Base-by-base conservation (phyloP, 2,329 filamentous ascomycete species). In the Tolypocladium inflatum region DNA sequence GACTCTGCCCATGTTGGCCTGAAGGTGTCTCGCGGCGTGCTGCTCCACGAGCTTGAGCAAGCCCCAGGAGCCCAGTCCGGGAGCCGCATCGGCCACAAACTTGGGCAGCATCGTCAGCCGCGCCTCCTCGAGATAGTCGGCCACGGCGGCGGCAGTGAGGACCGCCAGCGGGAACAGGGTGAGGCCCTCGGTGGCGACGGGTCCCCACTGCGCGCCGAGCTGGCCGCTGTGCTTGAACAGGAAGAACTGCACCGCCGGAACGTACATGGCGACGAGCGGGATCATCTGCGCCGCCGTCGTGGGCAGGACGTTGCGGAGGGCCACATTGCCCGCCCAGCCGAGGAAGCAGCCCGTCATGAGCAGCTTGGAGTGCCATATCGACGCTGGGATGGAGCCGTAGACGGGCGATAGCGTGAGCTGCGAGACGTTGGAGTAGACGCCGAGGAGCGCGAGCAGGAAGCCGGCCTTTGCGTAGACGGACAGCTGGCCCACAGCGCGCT, bases 351-450 rank as follows among this genome's bases (percentile, higher is more conserved):
- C 85, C 4, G 82, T 75, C 64, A 85, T 85, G 61, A 91, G 76
- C 60, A 85, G 80, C 68, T 82, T 81, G 55, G 79, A 75, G 70
- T 97, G 93, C 71, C 87, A 88, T 63, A 87, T 78, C 1, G 83
- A 81, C 1, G 91, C 79, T 1, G 93, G 89, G 42, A 96, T 89
- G 19, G 87, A 85, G 56, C 94, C 94, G 72, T 95, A 97, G 13
- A 95, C 88, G 2, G 94, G 94, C 23, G 91, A 89, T 39, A 97
- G 78, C 43, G 83, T 86, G 61, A 91, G 78, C 68, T 90, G 84
- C 1, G 89, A 93, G 59, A 88, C 82, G 61, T 86, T 84, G 53
- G 88, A 86, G 60, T 82, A 85, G 48, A 86, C 69, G 51, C 86
- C 89, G 51, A 74, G 63, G 38, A 75, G 62, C 41, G 56, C 59